Evolutionary conservation across 2,329 filamentous ascomycete species (phyloP), one percentile per base, ranked within the genome.

Genomic region (Colletotrichum camelliae): DNA sequence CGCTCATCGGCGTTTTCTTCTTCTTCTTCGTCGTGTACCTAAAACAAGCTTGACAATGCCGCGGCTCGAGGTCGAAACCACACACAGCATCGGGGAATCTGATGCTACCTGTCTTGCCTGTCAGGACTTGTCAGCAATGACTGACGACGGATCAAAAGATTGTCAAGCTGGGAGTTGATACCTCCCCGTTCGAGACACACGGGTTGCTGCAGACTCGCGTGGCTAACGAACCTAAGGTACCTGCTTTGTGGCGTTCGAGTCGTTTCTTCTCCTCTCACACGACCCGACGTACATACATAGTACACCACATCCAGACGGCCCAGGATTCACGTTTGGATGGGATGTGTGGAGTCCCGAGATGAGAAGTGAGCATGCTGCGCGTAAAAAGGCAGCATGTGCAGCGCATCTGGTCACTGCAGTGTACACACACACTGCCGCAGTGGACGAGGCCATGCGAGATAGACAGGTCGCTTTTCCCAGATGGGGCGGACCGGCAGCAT

Each of bases 171-270:
- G 31, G 37, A 61, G 48, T 31, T 24, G 12, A 61, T 48, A 39
- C 48, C 55, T 72, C 33, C 62, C 69, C 39, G 37, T 72, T 72
- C 57, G 69, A 72, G 68, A 75, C 72, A 68, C 13, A 31, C 64
- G 27, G 73, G 37, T 35, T 33, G 67, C 43, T 73, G 58, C 74
- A 76, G 64, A 76, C 43, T 76, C 70, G 74, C 70, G 70, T 74
- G 74, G 70, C 64, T 74, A 73, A 57, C 31, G 31, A 73, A 33
- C 27, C 15, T 37, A 5, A 76, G 35, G 74, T 73, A 73, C 74
- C 74, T 76, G 74, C 73, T 73, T 75, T 60, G 70, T 75, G 70
- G 70, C 70, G 74, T 52, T 18, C 15, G 2, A 18, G 62, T 75
- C 57, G 52, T 64, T 67, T 75, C 69, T 75, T 68, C 58, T 75